Base-by-base conservation (phyloP, 306 rosid genomes). In the Macrotyloma uniflorum region DNA sequence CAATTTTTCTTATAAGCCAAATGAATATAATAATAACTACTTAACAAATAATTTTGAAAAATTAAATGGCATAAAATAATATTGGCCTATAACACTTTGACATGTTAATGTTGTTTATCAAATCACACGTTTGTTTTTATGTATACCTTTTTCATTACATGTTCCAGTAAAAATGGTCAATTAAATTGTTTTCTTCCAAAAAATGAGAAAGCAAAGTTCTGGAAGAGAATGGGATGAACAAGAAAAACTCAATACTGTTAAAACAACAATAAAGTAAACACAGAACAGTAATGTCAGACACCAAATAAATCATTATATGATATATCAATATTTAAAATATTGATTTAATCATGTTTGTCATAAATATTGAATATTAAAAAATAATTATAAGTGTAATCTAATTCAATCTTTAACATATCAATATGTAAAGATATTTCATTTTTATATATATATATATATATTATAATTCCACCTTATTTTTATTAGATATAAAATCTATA, bases 41-140 rank as follows among this genome's bases (percentile, higher is more conserved):
- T 50, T n/a, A n/a, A 23, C 55, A 50, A 50, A 30, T 30, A 1
- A 30, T 2, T 30, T 30, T 30, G 32, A n/a, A n/a, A n/a, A n/a
- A n/a, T n/a, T n/a, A 11, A 65, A 58, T 58, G 36, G 65, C 36
- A 49, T 47, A 76, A 49, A 49, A n/a, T n/a, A 51, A 63, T 43
- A 64, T 64, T 8, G 15, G 2, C 32, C 20, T 33, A 13, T 64
- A 67, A 35, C 30, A 76, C 46, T 51, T 63, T 16, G 45, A 6
- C 63, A 33, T 32, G 33, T 8, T 20, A 66, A 64, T 64, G 28
- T 19, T 18, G 28, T 66, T 66, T 40, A 19, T 36, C 50, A 18
- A 33, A 65, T 1, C 71, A 65, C 33, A 18, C 46, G 11, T 65
- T 22, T 5, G 4, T n/a, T n/a, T n/a, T 18, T 47, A 65, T 38